Percentiles rank a stretch among this genome's conserved stretches.
phyloP scores from a whole-genome alignment of 768 basidiomycete species.

The Termitomyces heimii region DNA sequence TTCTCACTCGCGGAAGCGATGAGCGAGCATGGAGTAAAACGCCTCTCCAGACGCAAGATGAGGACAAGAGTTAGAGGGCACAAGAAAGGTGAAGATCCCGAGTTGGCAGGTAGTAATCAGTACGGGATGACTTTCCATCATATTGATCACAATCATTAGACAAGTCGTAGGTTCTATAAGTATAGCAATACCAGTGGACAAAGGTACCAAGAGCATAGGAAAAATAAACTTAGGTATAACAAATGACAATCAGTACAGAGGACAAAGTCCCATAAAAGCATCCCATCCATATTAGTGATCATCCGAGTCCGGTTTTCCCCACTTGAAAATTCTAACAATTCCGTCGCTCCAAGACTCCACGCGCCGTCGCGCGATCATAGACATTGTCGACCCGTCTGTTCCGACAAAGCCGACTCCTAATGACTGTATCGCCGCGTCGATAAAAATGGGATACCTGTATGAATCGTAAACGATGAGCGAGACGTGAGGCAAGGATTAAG shows the following conservation, averaged over 20 bases:
- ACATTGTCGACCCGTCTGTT: slow-evolving; percentile 69
- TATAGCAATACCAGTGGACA: background rate
- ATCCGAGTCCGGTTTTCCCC: slow-evolving; percentile 53
- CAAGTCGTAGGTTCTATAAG: background rate
- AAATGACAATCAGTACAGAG: background rate
- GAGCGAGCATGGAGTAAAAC: slow-evolving; percentile 23
- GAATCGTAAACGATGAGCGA: background rate
- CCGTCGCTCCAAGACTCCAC: slow-evolving; percentile 65
- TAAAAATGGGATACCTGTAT: slow-evolving; percentile 62
- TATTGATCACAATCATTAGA: background rate
- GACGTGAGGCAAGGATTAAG: background rate
- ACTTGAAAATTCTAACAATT: slow-evolving; percentile 43
- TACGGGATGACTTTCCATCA: background rate
- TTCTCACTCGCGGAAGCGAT: slow-evolving; percentile 27
- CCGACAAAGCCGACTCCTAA: slow-evolving; percentile 65
- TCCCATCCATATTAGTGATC: slow-evolving; percentile 36
- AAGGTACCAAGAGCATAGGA: background rate
- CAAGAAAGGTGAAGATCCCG: background rate
- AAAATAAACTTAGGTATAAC: background rate
- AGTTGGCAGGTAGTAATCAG: background rate
- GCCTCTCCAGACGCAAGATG: slow-evolving; percentile 21
- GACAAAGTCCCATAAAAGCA: slow-evolving; percentile 1
- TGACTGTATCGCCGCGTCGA: slow-evolving; percentile 71
- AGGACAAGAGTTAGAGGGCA: background rate
- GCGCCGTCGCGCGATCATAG: slow-evolving; percentile 56